Evolutionary conservation across 228 moss, liverwort and hornwort genomes (phyloP), one percentile per base, ranked within the genome.

Genomic region (Sphagnum fallax): DNA sequence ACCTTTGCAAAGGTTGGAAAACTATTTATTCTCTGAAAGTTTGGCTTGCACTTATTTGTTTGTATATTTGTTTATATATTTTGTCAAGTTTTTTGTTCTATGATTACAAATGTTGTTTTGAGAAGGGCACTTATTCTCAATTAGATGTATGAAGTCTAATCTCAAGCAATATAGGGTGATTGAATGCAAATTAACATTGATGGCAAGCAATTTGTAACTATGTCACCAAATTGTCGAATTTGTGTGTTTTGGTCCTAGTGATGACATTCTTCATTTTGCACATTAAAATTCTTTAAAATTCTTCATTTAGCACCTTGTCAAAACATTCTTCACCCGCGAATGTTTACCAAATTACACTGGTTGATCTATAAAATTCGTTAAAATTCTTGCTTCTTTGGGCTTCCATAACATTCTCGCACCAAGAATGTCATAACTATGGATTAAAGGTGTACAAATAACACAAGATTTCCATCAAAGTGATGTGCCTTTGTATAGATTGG

Each of bases 381-480:
- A n/a, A n/a, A n/a, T n/a, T n/a, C n/a, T n/a, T n/a, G n/a, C n/a
- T n/a, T n/a, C n/a, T n/a, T n/a, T n/a, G n/a, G n/a, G n/a, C n/a
- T n/a, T n/a, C n/a, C n/a, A n/a, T n/a, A n/a, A n/a, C n/a, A n/a
- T n/a, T n/a, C n/a, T n/a, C n/a, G n/a, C n/a, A n/a, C n/a, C n/a
- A n/a, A n/a, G n/a, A n/a, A n/a, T n/a, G n/a, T n/a, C n/a, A n/a
- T n/a, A n/a, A n/a, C n/a, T n/a, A n/a, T n/a, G 98, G 16, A 16
- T 16, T 16, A 12, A n/a, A 49, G 16, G 69, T 73, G 63, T 81
- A 50, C 87, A 98, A 93, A 94, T 92, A 76, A 94, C 98, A 65
- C 94, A 98, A 89, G 98, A 98, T 76, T 90, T 98, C 61, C 98
- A 98, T 77, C 87, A 94, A 67, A 94, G 94, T 81, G 98, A 94